Percentiles rank a stretch among this genome's conserved stretches.
Evolutionary conservation across 2,329 filamentous ascomycete genomes (phyloP).

Genomic region (Chalaropsis ovoidea): DNA sequence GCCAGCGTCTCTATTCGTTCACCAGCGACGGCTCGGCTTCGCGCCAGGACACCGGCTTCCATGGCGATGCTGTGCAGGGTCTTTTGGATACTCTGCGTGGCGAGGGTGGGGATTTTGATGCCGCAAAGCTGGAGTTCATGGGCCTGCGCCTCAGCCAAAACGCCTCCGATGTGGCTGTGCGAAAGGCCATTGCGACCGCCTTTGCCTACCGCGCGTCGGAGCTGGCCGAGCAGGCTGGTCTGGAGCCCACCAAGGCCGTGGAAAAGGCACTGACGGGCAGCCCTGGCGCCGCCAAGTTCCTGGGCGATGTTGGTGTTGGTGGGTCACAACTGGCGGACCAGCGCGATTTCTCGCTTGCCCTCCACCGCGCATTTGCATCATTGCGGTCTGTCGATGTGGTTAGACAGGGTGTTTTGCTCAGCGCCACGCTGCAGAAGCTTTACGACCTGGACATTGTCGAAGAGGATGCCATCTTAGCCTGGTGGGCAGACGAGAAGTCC

Average conservation of each 20-base stretch:
- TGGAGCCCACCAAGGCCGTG: constrained; percentile 56
- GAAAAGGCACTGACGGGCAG: constrained; percentile 48
- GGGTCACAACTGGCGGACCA: constrained; percentile 64
- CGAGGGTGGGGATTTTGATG: constrained; percentile 67
- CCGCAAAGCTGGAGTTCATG: constrained; percentile 78
- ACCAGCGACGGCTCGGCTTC: constrained; percentile 61
- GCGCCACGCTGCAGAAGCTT: constrained; percentile 71
- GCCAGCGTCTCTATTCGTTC: constrained; percentile 59
- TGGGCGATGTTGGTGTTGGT: constrained; percentile 51
- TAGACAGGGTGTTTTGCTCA: constrained; percentile 53
- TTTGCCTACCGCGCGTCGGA: constrained; percentile 74
- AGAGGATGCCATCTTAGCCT: constrained; percentile 76
- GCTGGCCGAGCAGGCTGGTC: constrained; percentile 45
- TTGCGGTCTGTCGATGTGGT: constrained; percentile 47
- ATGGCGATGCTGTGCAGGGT: constrained; percentile 74
- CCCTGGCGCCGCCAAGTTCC: constrained; percentile 45
- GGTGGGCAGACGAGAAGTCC: constrained; percentile 72
- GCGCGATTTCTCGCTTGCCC: constrained; percentile 68
- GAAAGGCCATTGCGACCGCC: constrained; percentile 72
- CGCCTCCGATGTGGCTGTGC: constrained; percentile 79
- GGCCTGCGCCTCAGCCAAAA: constrained; percentile 84
- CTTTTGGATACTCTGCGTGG: constrained; percentile 77
- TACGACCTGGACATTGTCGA: constrained; percentile 78
- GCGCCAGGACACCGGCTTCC: constrained; percentile 53
- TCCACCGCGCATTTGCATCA: constrained; percentile 69